Evolutionary conservation across 495 filamentous ascomycete species (phyloP).

Genomic region (Aspergillus campestris): DNA sequence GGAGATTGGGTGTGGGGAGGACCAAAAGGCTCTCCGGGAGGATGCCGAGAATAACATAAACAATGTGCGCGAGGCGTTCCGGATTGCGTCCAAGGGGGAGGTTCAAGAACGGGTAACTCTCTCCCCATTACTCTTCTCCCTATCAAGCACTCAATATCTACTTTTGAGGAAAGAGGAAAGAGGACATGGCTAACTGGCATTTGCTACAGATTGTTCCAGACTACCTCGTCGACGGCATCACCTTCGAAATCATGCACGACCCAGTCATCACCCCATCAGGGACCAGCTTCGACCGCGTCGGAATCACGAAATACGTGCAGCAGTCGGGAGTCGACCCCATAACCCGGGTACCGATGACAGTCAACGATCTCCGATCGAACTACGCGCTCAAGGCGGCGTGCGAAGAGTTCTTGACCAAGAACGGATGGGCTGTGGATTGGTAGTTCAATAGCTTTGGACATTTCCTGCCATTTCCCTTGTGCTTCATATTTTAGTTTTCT

Average conservation of each 20-base stretch:
- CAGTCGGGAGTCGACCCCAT: constrained; percentile 70
- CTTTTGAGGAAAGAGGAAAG: background rate
- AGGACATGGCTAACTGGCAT: constrained; percentile 3
- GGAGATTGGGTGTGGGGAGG: constrained; percentile 36
- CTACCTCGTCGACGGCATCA: constrained; percentile 82
- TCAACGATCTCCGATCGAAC: constrained; percentile 74
- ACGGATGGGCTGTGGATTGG: constrained; percentile 94
- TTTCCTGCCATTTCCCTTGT: constrained; percentile 6
- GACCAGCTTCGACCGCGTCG: constrained; percentile 79
- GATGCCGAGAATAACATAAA: constrained; percentile 43
- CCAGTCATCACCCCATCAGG: constrained; percentile 83
- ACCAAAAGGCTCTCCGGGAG: constrained; percentile 31
- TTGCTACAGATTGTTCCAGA: constrained; percentile 62
- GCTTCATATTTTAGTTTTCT: constrained; percentile 1
- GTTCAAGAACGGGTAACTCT: constrained; percentile 48
- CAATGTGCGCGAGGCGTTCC: constrained; percentile 39
- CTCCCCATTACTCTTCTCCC: background rate
- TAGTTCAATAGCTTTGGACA: constrained; percentile 24
- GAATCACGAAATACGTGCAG: constrained; percentile 79
- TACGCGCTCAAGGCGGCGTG: constrained; percentile 76
- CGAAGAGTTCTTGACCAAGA: constrained; percentile 71
- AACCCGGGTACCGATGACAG: constrained; percentile 63
- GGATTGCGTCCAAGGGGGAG: constrained; percentile 48
- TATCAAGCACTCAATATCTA: background rate
- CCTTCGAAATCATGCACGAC: constrained; percentile 88